Conservation (phyloP, 2,329 filamentous ascomycete genomes). For the Colletotrichum zoysiae region DNA sequence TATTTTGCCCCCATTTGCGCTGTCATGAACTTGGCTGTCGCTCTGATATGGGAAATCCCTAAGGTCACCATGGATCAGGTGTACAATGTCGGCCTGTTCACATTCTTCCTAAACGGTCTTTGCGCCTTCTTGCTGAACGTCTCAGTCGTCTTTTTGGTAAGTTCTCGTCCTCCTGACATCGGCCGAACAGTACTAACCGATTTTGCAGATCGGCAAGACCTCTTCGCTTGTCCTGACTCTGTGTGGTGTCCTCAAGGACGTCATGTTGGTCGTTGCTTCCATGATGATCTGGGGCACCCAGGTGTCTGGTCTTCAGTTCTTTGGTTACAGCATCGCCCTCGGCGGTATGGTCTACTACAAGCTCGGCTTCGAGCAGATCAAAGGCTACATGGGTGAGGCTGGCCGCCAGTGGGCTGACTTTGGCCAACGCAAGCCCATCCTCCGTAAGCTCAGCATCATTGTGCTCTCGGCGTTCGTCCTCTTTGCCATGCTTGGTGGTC, state of each 20-base stretch:
- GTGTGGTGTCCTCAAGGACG: constrained; percentile 89
- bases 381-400: constrained; percentile 80
- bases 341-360: constrained; percentile 88
- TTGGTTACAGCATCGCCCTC: constrained; percentile 86
- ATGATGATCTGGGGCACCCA: constrained; percentile 86
- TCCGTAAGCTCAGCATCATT: constrained; percentile 83
- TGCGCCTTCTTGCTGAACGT: constrained; percentile 87
- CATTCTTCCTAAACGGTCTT: constrained; percentile 80
- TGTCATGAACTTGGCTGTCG: constrained; percentile 81
- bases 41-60: constrained; percentile 80
- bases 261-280: constrained; percentile 82
- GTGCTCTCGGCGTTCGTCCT: constrained; percentile 71
- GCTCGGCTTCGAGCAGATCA: constrained; percentile 85
- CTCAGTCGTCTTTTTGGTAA: constrained; percentile 86
- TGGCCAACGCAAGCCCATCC: constrained; percentile 79
- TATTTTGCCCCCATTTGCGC: constrained; percentile 91
- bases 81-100: constrained; percentile 78
- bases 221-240: constrained; percentile 88
- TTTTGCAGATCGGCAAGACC: constrained; percentile 85
- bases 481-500: constrained; percentile 77
- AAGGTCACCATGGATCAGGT: constrained; percentile 77
- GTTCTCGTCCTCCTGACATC: constrained; percentile 48
- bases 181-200: constrained; percentile 45
- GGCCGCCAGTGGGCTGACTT: constrained; percentile 89
- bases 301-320: constrained; percentile 81